Evolutionary conservation across 2,329 filamentous ascomycete species (phyloP), one percentile per base, ranked within the genome.

Genomic region (Sporothrix mexicana): DNA sequence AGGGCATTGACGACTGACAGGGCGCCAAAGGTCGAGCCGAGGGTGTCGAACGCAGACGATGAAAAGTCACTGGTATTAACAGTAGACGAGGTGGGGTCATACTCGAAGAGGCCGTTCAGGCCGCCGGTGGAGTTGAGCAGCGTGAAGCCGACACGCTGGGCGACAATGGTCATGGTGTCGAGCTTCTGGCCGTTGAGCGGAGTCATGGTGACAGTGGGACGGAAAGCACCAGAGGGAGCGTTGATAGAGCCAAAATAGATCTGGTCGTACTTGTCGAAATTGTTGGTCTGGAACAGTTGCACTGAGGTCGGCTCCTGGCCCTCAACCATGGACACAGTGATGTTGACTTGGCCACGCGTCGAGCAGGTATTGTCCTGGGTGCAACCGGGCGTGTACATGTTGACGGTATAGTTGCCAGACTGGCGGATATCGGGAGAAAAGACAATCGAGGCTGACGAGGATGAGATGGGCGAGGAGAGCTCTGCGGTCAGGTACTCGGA

Each of bases 241-340:
- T 98, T 94, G 71, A 99, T 90, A 76, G 90, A 90, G 64, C 95
- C 96, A 76, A 91, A 92, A 82, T 94, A 97, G 73, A 99, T 90
- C 77, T 93, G 91, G 79, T 99, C 96, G 79, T 97, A 98, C 82
- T 99, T 99, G 84, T 98, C 95, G 80, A 91, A 97, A 80, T 97
- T 88, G 82, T 99, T 99, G 20, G 95, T 97, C 81, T 99, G 96
- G 79, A 88, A 97, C 8, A 98, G 83, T 57, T 74, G 73, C 10
- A 75, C 70, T 0, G 88, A 86, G 0, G 86, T 88, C 41, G 88
- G 86, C 73, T 90, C 85, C 5, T 88, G 84, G 49, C 81, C 79
- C 69, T 75, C 75, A 77, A 83, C 77, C 77, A 81, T 79, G 72
- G 82, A 78, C 76, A 84, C 82, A 2, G 89, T 87, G 70, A 99